Base-by-base conservation (phyloP, 2,329 filamentous ascomycete species). In the Aspergillus candidus region DNA sequence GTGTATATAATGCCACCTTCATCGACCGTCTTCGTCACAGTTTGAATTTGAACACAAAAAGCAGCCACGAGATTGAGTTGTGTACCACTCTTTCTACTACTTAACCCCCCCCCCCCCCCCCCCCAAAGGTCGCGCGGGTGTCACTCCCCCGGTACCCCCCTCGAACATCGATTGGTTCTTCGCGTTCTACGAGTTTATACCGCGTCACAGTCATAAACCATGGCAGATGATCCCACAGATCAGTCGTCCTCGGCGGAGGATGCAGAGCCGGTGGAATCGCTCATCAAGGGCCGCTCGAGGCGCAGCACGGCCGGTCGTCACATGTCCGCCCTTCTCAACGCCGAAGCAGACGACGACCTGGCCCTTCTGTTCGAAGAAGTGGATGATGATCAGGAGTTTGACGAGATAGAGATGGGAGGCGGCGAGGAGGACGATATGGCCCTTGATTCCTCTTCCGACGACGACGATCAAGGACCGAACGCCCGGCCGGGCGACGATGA, bases 251-350 rank as follows among this genome's bases (percentile, higher is more conserved):
- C 61, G n/a, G 56, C 53, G 12, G 47, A 56, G 39, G 53, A 53
- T 34, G 54, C 54, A 35, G 48, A 52, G 22, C 36, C 38, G 2
- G 53, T 66, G 39, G 59, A 67, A 41, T 59, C 63, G 11, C 52
- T 67, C 42, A 56, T 68, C 32, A 49, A 55, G 38, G 65, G 65
- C 30, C 84, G 89, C 47, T 74, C 80, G 53, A 86, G 82, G 65
- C 84, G 89, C 51, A 82, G 83, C 11, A 94, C 86, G 0, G 89
- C 89, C 14, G 89, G 89, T 46, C 90, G 88, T 62, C 82, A 88
- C 52, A 85, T 94, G 76, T 83, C 85, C 56, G 80, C 80, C 39
- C 80, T 94, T 62, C 73, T 93, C 36, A 81, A 86, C 42, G 83
- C 83, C 53, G 85, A 88, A 60, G 82, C 83, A 47, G 86, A 89